Evolutionary conservation across 192 early-diverging fungal species (phyloP).

Genomic region (Linnemannia zychae): DNA sequence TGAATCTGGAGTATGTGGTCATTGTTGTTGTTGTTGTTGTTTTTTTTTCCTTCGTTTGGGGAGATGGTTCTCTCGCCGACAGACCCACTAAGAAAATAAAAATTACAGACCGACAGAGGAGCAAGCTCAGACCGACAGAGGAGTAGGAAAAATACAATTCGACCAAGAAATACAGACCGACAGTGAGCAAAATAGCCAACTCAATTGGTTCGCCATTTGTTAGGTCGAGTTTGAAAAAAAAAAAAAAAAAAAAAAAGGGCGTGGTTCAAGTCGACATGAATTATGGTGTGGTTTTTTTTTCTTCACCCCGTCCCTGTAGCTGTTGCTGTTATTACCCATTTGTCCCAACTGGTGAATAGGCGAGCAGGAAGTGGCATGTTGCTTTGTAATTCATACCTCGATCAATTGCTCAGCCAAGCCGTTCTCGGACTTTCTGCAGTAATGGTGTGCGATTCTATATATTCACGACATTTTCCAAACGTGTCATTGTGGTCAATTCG

Average conservation of each 20-base stretch:
- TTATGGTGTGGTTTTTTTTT: too few relatives aligned
- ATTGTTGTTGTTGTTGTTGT: too few relatives aligned
- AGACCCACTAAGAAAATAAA: slow-evolving; percentile 2
- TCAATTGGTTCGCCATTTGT: background rate
- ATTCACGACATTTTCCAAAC: slow-evolving; percentile 3
- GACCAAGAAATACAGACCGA: background rate
- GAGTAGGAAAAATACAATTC: background rate
- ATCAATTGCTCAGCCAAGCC: slow-evolving; percentile 54
- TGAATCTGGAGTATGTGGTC: too few relatives aligned
- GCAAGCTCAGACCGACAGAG: background rate
- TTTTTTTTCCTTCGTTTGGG: background rate
- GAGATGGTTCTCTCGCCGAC: slow-evolving; percentile 4
- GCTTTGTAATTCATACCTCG: slow-evolving; percentile 34
- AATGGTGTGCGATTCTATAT: slow-evolving; percentile 58
- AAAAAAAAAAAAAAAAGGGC: background rate
- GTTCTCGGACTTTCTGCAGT: slow-evolving; percentile 58
- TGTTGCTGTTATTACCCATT: background rate
- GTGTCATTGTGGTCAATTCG: background rate
- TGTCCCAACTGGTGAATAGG: background rate
- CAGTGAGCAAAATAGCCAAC: background rate
- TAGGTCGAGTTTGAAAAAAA: background rate
- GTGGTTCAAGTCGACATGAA: slow-evolving; percentile 1
- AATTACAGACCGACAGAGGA: background rate
- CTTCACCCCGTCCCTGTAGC: background rate
- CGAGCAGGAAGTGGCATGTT: background rate